Conservation (phyloP, 345 rosid species). For the Abelmoschus esculentus region DNA sequence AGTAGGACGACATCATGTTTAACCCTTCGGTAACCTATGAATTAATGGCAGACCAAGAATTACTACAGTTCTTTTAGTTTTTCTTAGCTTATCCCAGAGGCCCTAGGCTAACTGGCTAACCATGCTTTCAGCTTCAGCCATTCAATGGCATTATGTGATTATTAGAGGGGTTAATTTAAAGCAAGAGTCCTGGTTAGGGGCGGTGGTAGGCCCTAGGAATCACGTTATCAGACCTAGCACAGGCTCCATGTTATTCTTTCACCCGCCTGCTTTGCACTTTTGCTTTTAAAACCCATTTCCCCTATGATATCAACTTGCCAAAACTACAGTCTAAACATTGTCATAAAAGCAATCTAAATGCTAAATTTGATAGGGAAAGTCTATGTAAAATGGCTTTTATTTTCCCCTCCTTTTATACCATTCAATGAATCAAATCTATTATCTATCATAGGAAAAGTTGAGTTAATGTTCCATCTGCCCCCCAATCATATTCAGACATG, state of each 20-base stretch:
- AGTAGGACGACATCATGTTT: neutral
- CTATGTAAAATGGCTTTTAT: neutral
- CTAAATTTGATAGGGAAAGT: neutral
- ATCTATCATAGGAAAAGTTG: conserved; percentile 12
- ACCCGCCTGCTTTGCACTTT: neutral
- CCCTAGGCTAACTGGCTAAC: neutral
- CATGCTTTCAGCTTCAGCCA: neutral
- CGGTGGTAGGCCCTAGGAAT: conserved; percentile 1
- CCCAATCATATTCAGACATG: neutral
- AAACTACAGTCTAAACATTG: neutral
- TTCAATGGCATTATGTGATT: neutral
- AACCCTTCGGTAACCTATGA: neutral
- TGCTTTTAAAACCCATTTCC: neutral
- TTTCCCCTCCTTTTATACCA: conserved; percentile 3
- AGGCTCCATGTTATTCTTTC: neutral
- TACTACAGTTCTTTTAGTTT: neutral
- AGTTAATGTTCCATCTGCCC: conserved; percentile 23
- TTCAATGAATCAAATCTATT: conserved; percentile 16
- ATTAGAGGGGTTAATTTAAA: neutral
- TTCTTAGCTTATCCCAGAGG: neutral
- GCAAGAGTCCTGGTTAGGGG: neutral
- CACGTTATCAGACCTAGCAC: neutral
- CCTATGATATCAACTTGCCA: neutral
- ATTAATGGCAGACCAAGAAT: neutral
- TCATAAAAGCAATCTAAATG: too few species aligned